Percentiles rank a stretch among this genome's conserved stretches.
These are phyloP conservation scores for Malbranchea zuffiana DNA, from an alignment of 2,329 filamentous ascomycete species.

Conservation along the genomic window DNA sequence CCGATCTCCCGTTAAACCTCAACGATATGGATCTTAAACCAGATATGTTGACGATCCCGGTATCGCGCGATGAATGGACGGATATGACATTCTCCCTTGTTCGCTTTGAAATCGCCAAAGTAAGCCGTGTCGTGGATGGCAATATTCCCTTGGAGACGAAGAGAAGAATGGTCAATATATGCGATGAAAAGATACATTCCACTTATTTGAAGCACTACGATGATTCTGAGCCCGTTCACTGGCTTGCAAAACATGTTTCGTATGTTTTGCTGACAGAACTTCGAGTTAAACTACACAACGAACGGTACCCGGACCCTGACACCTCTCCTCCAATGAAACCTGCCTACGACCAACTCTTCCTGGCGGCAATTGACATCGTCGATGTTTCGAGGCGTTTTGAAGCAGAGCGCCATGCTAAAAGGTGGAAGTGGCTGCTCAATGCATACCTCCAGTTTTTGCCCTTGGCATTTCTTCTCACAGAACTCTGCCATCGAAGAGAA, in stretches of 20 bases:
- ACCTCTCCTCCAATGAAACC: constrained; percentile 33
- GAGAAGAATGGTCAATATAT: constrained; percentile 33
- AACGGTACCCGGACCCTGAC: constrained; percentile 37
- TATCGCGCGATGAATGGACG: constrained; percentile 35
- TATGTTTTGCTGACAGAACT: constrained; percentile 62
- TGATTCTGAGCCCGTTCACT: constrained; percentile 42
- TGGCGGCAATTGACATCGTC: constrained; percentile 56
- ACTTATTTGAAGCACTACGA: constrained; percentile 39
- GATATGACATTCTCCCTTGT: constrained; percentile 38
- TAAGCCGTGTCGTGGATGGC: constrained; percentile 16
- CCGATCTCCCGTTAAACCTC: constrained; percentile 33
- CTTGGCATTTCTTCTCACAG: constrained; percentile 14
- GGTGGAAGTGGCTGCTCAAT: constrained; percentile 17
- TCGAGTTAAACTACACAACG: constrained; percentile 60
- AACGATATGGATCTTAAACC: constrained; percentile 35
- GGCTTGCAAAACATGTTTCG: constrained; percentile 54
- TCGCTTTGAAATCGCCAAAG: constrained; percentile 40
- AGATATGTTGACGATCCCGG: constrained; percentile 33
- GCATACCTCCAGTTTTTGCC: constrained; percentile 16
- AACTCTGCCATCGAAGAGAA: constrained; percentile 1
- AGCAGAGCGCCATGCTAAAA: constrained; percentile 11
- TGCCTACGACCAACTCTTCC: constrained; percentile 53
- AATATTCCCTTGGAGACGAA: constrained; percentile 19
- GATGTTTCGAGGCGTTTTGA: constrained; percentile 32
- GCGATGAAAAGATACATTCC: constrained; percentile 38